Conservation (phyloP, 148 eudicot genomes). For the Rhododendron kiyosumense region DNA sequence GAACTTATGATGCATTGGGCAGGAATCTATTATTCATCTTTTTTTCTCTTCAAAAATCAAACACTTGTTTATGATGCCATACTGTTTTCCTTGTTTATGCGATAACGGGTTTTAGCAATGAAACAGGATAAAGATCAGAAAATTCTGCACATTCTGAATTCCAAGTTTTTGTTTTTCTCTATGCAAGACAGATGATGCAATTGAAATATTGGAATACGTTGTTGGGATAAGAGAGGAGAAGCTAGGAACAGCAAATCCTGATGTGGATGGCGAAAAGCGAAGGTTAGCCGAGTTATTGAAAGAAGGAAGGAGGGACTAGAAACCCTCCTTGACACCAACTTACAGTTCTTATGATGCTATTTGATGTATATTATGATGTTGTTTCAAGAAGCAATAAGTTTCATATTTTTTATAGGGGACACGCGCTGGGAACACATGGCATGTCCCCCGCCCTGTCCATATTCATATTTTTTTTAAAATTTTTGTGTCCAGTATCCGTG, state of each 20-base stretch:
- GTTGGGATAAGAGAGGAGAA: conserved; percentile 74
- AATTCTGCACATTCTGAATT: not conserved
- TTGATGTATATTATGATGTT: too few species aligned
- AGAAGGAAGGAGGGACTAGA: conserved; percentile 61
- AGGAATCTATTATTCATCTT: conserved; percentile 33
- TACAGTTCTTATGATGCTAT: too few species aligned
- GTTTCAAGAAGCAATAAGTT: too few species aligned
- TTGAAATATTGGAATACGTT: conserved; percentile 66
- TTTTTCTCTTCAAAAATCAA: not conserved
- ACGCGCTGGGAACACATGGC: too few species aligned
- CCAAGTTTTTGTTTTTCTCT: not conserved
- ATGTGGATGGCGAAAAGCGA: conserved; percentile 67
- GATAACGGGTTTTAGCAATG: not conserved
- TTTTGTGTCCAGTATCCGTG: too few species aligned
- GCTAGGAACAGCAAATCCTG: conserved; percentile 84
- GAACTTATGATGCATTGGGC: conserved; percentile 90
- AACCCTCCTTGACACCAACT: conserved; percentile 35
- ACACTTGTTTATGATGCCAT: not conserved
- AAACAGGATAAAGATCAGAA: not conserved
- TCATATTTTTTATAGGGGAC: too few species aligned
- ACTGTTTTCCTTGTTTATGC: not conserved
- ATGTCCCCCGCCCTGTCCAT: too few species aligned
- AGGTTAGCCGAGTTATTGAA: conserved; percentile 49
- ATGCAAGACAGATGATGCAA: conserved; percentile 65
- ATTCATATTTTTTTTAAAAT: too few species aligned